Percentiles rank a stretch among this genome's conserved stretches.
These are phyloP conservation scores for Ruellia speciosa DNA, from an alignment of 305 asterid genomes.

Conservation along the genomic window DNA sequence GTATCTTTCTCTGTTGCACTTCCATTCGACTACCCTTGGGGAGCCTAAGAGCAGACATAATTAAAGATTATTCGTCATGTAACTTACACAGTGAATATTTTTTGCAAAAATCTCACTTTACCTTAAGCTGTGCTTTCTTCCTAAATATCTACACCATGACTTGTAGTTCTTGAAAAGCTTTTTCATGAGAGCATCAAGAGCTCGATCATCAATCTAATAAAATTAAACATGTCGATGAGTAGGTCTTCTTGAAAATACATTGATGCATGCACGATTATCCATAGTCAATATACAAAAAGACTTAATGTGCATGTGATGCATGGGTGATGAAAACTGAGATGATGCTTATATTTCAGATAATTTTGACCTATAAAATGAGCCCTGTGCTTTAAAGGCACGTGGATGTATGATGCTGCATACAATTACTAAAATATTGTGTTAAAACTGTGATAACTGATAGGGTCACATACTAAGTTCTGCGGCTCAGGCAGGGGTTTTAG, in stretches of 20 bases:
- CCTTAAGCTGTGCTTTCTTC: constrained; percentile 92
- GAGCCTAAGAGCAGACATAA: constrained; percentile 47
- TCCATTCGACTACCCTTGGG: constrained; percentile 68
- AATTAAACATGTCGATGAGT: not conserved
- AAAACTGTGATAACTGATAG: constrained; percentile 6
- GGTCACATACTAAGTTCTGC: constrained; percentile 49
- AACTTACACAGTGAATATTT: constrained; percentile 6
- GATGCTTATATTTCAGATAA: too few species aligned
- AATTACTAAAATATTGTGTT: too few species aligned
- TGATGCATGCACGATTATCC: not conserved
- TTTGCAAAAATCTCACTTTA: constrained; percentile 26
- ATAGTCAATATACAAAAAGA: constrained; percentile 1
- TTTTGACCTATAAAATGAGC: too few species aligned
- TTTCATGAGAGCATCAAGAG: constrained; percentile 83
- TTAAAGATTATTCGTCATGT: constrained; percentile 15
- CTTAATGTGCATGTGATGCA: not conserved
- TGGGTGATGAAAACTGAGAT: not conserved
- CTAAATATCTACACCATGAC: constrained; percentile 96
- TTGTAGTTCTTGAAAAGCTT: constrained; percentile 97
- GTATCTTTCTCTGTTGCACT: constrained; percentile 89
- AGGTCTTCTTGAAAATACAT: not conserved
- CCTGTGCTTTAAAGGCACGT: too few species aligned
- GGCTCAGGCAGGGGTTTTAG: constrained; percentile 88
- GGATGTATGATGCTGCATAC: too few species aligned
- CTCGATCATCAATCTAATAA: constrained; percentile 87